Percentiles rank a stretch among this genome's conserved stretches.
Conservation (phyloP, 192 early-diverging fungal species). For the Entomortierella parvispora region DNA sequence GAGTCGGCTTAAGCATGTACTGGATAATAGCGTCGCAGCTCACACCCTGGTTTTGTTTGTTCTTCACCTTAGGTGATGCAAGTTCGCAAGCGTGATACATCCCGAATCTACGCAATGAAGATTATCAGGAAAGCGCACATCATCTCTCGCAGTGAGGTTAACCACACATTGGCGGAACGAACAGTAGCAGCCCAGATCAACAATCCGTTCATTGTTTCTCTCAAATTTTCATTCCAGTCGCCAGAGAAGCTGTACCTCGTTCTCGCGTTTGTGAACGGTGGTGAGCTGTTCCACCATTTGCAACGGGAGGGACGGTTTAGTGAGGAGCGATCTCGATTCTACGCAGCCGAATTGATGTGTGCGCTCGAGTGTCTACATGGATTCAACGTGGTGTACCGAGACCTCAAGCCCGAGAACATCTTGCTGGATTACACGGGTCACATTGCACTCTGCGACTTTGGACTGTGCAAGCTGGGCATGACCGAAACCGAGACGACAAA, state of each 20-base stretch:
- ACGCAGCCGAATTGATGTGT: slow-evolving; percentile 90
- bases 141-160: slow-evolving; percentile 91
- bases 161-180: slow-evolving; percentile 95
- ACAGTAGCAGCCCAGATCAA: slow-evolving; percentile 90
- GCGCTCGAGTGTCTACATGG: slow-evolving; percentile 94
- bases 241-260: slow-evolving; percentile 96
- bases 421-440: slow-evolving; percentile 94
- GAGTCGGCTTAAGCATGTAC: not conserved
- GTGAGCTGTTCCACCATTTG: slow-evolving; percentile 96
- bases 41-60: slow-evolving; percentile 73
- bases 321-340: slow-evolving; percentile 91
- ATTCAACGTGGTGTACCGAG: slow-evolving; percentile 87
- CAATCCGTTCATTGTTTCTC: slow-evolving; percentile 92
- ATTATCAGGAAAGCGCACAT: slow-evolving; percentile 94
- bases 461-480: slow-evolving; percentile 95
- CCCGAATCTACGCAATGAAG: slow-evolving; percentile 98
- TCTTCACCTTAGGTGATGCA: slow-evolving; percentile 87
- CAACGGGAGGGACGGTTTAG: slow-evolving; percentile 89
- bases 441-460: slow-evolving; percentile 94
- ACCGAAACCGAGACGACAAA: slow-evolving; percentile 91
- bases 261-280: slow-evolving; percentile 96
- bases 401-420: slow-evolving; percentile 96
- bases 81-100: slow-evolving; percentile 90
- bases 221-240: slow-evolving; percentile 96
- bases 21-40: slow-evolving; percentile 83